Percentiles rank a stretch among this genome's conserved stretches.
Evolutionary conservation across 2,329 filamentous ascomycete genomes (phyloP).

Genomic region (Claviceps capensis): DNA sequence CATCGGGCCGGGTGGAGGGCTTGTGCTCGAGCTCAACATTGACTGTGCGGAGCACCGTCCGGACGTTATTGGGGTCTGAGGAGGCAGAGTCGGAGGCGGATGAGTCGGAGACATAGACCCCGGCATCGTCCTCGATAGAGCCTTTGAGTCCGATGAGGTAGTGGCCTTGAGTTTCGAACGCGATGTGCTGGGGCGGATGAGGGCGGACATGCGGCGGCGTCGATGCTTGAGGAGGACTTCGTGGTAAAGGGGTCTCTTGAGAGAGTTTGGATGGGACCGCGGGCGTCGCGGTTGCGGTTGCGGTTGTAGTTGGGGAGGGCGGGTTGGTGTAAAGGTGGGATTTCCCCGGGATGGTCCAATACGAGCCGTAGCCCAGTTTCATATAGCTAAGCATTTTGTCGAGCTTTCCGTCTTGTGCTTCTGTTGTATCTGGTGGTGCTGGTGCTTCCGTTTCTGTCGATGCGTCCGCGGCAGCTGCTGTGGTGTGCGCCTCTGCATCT

Average conservation of each 20-base stretch:
- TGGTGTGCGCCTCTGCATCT: background rate
- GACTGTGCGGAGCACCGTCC: conserved; percentile 51
- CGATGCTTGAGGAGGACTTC: background rate
- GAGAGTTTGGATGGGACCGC: conserved; percentile 3
- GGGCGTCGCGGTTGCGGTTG: conserved; percentile 4
- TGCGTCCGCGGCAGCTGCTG: background rate
- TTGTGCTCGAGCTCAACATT: conserved; percentile 47
- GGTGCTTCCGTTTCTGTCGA: background rate
- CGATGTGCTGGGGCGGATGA: conserved; percentile 5
- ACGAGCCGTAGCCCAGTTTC: conserved; percentile 54
- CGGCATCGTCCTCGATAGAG: conserved; percentile 37
- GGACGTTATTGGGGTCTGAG: conserved; percentile 32
- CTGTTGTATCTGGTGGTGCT: background rate
- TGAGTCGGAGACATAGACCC: conserved; percentile 15
- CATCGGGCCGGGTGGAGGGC: conserved; percentile 25
- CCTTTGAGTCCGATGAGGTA: conserved; percentile 59
- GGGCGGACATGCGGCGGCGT: conserved; percentile 4
- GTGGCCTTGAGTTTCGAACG: conserved; percentile 25
- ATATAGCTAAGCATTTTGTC: conserved; percentile 50
- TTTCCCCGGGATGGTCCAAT: conserved; percentile 37
- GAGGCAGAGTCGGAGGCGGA: conserved; percentile 12
- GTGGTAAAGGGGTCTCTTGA: background rate
- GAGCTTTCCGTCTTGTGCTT: conserved; percentile 25
- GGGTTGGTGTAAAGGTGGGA: conserved; percentile 7
- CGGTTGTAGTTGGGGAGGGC: conserved; percentile 4